Evolutionary conservation across 768 basidiomycete genomes (phyloP), one percentile per base, ranked within the genome.

Genomic region (Kondoa malvinella): DNA sequence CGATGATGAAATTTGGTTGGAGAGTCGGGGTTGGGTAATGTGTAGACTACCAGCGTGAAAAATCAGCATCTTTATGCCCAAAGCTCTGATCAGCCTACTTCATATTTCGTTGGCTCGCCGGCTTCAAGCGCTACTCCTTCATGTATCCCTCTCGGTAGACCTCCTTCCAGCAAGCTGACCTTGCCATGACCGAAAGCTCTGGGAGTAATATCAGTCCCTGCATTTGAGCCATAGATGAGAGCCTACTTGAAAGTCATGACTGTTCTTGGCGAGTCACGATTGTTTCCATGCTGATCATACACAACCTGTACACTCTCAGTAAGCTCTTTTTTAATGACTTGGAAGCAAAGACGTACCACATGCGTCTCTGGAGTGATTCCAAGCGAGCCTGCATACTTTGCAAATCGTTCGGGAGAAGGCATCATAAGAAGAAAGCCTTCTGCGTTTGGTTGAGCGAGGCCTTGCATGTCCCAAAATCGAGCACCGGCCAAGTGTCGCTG

Each of bases 351-450:
- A n/a, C n/a, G n/a, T n/a, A n/a, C 58, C 4, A 60, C 58, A 31
- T 60, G 58, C 58, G 14, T 26, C 4, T 60, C 58, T 12, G 58
- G 27, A 14, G 58, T 60, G 58, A 60, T 60, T 25, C 58, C 58
- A 60, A 4, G 27, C 27, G 4, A 14, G n/a, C 58, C 27, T 14
- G 58, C 58, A 29, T 8, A 31, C 27, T 29, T 14, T 4, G 58
- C 58, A 29, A 60, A 60, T 25, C 58, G 12, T 60, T 14, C 58
- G 4, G 58, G 58, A 31, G 14, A 14, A 12, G 58, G 58, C 58
- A 60, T 26, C 58, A 60, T 60, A 14, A 60, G 58, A 29, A 60
- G 25, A 31, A 60, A 60, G 27, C 58, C 58, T 60, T 60, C 58
- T 8, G 12, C 25, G 25, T 60, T 25, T 14, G 58, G 58, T 60